Conservation (phyloP, 192 early-diverging fungal species). For the Mortierella claussenii region DNA sequence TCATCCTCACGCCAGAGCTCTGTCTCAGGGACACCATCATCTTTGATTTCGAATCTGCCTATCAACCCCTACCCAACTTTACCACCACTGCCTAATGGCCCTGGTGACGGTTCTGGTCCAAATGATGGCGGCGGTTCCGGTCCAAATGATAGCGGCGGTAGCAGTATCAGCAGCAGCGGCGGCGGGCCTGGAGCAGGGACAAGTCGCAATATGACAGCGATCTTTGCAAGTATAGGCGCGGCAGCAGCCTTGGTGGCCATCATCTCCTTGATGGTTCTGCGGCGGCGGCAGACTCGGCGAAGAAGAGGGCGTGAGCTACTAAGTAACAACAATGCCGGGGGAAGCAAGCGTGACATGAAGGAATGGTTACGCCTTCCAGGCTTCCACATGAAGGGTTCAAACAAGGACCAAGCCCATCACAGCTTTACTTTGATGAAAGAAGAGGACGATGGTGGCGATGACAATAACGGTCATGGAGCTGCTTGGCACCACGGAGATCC, state of each 20-base stretch:
- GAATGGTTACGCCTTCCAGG: not conserved
- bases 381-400: constrained; percentile 5
- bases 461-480: not conserved
- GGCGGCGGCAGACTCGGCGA: constrained; percentile 7
- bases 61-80: constrained; percentile 5
- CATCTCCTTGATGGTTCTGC: constrained; percentile 20
- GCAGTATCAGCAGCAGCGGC: not conserved
- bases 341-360: not conserved
- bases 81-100: constrained; percentile 15
- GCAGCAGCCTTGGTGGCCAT: constrained; percentile 12
- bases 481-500: not conserved
- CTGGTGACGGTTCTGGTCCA: not conserved
- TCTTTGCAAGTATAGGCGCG: constrained; percentile 17
- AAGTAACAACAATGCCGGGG: not conserved
- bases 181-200: not conserved
- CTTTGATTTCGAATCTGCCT: constrained; percentile 1
- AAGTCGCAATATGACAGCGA: not conserved
- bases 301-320: too few species aligned
- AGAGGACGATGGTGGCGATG: constrained; percentile 20
- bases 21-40: not conserved
- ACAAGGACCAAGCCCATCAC: not conserved
- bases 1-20: not conserved
- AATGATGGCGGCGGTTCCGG: not conserved
- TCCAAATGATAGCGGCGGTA: not conserved
- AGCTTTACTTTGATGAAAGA: constrained; percentile 20